phyloP scores from a whole-genome alignment of 2,329 filamentous ascomycete species.

The Clonostachys rosea region DNA sequence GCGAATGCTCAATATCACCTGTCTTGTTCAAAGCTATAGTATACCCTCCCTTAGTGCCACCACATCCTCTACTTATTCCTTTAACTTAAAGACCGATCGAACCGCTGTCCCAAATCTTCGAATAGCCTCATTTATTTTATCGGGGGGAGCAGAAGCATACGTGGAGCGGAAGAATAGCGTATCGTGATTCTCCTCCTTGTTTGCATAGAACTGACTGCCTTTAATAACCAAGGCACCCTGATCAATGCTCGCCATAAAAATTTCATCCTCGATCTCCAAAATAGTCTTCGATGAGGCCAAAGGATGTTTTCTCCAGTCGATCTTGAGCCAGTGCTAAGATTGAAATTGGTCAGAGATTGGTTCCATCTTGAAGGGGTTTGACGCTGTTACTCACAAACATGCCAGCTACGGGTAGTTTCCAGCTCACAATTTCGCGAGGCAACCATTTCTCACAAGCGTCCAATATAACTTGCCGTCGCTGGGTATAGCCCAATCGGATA shows the following conservation, averaged over 20 bases:
- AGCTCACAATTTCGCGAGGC: constrained; percentile 67
- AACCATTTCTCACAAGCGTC: constrained; percentile 69
- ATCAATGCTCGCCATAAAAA: constrained; percentile 67
- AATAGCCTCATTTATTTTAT: neutral
- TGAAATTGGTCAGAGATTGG: neutral
- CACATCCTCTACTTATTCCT: too few species aligned
- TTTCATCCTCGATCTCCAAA: constrained; percentile 63
- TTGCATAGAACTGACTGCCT: constrained; percentile 80
- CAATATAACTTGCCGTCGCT: constrained; percentile 66
- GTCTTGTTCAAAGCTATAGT: too few species aligned
- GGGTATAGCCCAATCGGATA: constrained; percentile 70
- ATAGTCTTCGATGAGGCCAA: too few species aligned
- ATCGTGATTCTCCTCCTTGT: constrained; percentile 46
- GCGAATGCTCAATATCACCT: too few species aligned
- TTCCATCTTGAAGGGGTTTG: neutral
- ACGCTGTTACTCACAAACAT: constrained; percentile 67
- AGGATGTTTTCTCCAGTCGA: too few species aligned
- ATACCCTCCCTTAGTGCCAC: too few species aligned
- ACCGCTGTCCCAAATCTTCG: too few species aligned
- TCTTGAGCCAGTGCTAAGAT: neutral
- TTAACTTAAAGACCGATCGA: too few species aligned
- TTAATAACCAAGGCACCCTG: constrained; percentile 70
- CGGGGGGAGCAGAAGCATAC: constrained; percentile 65
- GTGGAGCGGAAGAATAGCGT: constrained; percentile 80
- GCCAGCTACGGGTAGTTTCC: constrained; percentile 70